Percentiles rank a stretch among this genome's conserved stretches.
These are phyloP conservation scores for Naegleria lovaniensis DNA, from an alignment of 208 protist species.

Conservation along the genomic window DNA sequence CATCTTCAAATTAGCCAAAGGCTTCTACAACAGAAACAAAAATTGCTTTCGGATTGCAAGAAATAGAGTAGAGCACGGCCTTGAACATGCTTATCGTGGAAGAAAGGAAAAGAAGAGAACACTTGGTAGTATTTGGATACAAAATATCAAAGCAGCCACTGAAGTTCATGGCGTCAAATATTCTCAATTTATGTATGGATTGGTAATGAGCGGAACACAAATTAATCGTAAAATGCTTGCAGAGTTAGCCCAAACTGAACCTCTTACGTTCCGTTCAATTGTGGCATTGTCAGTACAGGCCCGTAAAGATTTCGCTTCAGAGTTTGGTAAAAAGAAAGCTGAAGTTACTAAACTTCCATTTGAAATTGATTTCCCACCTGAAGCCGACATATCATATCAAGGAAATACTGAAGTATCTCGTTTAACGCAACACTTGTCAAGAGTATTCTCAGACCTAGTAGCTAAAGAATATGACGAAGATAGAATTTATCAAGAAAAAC, in stretches of 20 bases:
- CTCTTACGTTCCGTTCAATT: neutral
- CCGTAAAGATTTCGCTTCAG: neutral
- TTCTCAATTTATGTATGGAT: conserved; percentile 27
- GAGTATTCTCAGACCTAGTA: neutral
- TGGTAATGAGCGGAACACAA: neutral
- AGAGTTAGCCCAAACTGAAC: conserved; percentile 22
- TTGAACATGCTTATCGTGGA: neutral
- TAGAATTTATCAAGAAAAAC: conserved; percentile 16
- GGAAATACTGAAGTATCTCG: neutral
- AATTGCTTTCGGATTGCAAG: neutral
- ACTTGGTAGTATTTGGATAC: neutral
- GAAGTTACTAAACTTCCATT: neutral
- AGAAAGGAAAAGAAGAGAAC: conserved; percentile 19
- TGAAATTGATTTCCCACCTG: neutral
- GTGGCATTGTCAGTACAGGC: neutral
- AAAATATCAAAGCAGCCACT: conserved; percentile 15
- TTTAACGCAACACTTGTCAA: neutral
- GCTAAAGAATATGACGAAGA: conserved; percentile 3
- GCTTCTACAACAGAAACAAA: neutral
- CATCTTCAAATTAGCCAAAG: conserved; percentile 24
- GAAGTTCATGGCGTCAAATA: conserved; percentile 17
- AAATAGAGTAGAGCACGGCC: conserved; percentile 20
- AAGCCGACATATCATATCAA: neutral
- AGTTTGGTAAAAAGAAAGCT: neutral
- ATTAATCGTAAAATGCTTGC: conserved; percentile 26